Evolutionary conservation across 345 rosid species (phyloP).

Genomic region (Ricinus communis): DNA sequence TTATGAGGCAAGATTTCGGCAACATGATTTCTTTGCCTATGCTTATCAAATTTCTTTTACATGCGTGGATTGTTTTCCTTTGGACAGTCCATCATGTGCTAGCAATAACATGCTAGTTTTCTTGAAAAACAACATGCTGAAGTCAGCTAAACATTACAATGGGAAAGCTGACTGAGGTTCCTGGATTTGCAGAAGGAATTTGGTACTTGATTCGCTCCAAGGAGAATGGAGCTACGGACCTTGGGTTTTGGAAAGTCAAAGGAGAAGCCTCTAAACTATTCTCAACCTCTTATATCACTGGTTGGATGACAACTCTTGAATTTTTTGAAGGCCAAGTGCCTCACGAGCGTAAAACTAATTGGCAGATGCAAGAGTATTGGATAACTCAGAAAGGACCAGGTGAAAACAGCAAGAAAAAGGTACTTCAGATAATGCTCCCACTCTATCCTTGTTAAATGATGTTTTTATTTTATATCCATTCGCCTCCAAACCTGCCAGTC

Average conservation of each 20-base stretch:
- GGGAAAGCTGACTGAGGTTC: neutral
- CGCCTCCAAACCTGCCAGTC: slow-evolving; percentile 15
- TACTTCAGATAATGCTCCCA: slow-evolving; percentile 12
- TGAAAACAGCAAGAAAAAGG: slow-evolving; percentile 36
- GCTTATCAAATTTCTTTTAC: too few relatives aligned
- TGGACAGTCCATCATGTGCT: too few relatives aligned
- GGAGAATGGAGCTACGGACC: slow-evolving; percentile 16
- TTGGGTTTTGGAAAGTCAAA: slow-evolving; percentile 44
- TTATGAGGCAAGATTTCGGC: too few relatives aligned
- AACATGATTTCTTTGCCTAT: too few relatives aligned
- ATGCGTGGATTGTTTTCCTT: too few relatives aligned
- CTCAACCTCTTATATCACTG: slow-evolving; percentile 35
- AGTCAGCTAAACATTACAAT: neutral
- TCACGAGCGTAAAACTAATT: slow-evolving; percentile 31
- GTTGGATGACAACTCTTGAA: slow-evolving; percentile 47
- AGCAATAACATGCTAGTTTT: too few relatives aligned
- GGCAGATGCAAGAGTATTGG: slow-evolving; percentile 46
- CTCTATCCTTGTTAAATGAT: neutral
- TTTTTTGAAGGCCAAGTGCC: slow-evolving; percentile 37
- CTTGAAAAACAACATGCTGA: too few relatives aligned
- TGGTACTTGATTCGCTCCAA: slow-evolving; percentile 41
- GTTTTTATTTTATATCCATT: neutral
- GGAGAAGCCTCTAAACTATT: slow-evolving; percentile 39
- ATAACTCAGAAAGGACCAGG: slow-evolving; percentile 25
- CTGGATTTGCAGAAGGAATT: slow-evolving; percentile 25